phyloP scores from a whole-genome alignment of 345 rosid species.

The Eucalyptus viminalis region DNA sequence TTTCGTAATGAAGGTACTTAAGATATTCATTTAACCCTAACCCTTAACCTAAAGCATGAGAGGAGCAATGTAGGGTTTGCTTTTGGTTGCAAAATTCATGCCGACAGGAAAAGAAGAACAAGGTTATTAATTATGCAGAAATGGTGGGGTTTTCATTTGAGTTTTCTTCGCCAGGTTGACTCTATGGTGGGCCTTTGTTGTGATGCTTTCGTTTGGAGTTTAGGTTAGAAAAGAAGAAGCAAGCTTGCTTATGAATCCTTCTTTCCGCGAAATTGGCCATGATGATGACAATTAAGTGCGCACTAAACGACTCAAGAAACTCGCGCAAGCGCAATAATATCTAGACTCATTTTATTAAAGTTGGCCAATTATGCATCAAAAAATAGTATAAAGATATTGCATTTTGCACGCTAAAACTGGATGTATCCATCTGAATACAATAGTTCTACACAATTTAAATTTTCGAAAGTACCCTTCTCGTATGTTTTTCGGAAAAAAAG shows the following conservation, averaged over 20 bases:
- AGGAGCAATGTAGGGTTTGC: neutral
- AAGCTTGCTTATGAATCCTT: neutral
- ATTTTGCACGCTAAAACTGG: neutral
- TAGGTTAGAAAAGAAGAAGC: neutral
- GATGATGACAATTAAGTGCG: neutral
- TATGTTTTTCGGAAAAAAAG: neutral
- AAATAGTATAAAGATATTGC: neutral
- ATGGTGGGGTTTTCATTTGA: neutral
- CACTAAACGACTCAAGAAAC: neutral
- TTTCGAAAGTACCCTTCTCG: neutral
- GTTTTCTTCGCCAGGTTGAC: neutral
- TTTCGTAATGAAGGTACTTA: neutral
- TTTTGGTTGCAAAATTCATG: neutral
- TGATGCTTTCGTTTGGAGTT: neutral
- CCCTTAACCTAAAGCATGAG: neutral
- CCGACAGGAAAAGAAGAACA: neutral
- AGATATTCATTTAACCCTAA: neutral
- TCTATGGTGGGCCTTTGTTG: neutral
- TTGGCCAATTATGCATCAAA: neutral
- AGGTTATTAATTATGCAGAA: neutral
- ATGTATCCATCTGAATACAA: neutral
- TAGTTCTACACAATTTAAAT: neutral
- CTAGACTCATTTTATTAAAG: neutral
- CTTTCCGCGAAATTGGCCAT: neutral
- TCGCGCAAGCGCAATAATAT: neutral